Evolutionary conservation across 2,329 filamentous ascomycete species (phyloP).

Genomic region (Torrubiellomyces zombiae): DNA sequence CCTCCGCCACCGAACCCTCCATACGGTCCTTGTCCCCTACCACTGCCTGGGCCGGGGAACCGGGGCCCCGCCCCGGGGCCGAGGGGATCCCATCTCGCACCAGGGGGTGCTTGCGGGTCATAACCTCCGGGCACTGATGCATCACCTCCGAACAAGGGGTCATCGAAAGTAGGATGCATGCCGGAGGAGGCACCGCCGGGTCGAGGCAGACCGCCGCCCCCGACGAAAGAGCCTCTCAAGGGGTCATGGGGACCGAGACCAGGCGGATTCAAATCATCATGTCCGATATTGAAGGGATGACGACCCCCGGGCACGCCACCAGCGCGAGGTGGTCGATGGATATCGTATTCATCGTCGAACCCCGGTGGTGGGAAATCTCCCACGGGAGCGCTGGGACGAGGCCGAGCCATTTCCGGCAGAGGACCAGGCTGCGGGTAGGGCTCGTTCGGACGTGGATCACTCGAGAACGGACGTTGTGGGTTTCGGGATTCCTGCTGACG

Average conservation of each 20-base stretch:
- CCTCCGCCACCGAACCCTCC: conserved; percentile 20
- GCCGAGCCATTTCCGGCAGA: conserved; percentile 39
- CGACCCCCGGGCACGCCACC: conserved; percentile 24
- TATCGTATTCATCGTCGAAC: conserved; percentile 86
- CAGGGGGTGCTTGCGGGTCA: conserved; percentile 64
- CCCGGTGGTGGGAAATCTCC: conserved; percentile 71
- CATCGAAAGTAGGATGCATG: conserved; percentile 94
- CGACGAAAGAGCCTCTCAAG: conserved; percentile 48
- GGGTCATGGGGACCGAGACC: conserved; percentile 78
- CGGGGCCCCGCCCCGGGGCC: conserved; percentile 45
- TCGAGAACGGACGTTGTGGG: conserved; percentile 16
- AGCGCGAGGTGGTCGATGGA: conserved; percentile 41
- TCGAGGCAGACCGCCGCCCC: conserved; percentile 40
- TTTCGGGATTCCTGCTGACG: conserved; percentile 23
- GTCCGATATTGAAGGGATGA: conserved; percentile 55
- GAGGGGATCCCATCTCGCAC: conserved; percentile 80
- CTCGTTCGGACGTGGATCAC: conserved; percentile 39
- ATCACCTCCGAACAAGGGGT: conserved; percentile 79
- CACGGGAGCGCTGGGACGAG: conserved; percentile 47
- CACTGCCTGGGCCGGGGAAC: conserved; percentile 26
- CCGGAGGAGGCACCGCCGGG: conserved; percentile 52
- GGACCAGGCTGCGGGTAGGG: conserved; percentile 52
- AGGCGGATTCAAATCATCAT: conserved; percentile 75
- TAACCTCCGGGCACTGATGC: conserved; percentile 18
- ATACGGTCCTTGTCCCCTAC: conserved; percentile 20